phyloP scores from a whole-genome alignment of 2,329 filamentous ascomycete species.

The Dryadomyces quercivorus region DNA sequence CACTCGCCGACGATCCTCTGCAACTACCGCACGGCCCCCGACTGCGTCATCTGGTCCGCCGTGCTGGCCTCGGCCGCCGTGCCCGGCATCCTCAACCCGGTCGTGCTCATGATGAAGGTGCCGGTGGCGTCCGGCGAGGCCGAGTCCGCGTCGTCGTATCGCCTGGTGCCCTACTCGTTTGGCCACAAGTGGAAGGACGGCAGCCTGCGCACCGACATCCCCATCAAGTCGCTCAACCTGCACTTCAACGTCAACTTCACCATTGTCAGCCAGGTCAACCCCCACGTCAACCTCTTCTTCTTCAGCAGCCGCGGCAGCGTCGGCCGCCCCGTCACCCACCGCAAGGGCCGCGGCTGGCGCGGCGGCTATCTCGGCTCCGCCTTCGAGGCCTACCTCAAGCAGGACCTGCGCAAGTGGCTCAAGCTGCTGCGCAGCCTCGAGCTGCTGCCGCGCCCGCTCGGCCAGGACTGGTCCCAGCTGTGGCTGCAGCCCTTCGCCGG shows the following conservation, averaged over 20 bases:
- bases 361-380: constrained; percentile 90
- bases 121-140: constrained; percentile 20
- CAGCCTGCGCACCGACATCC: constrained; percentile 86
- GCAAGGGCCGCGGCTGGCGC: constrained; percentile 86
- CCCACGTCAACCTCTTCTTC: constrained; percentile 97
- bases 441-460: constrained; percentile 75
- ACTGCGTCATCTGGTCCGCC: constrained; percentile 97
- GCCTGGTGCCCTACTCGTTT: constrained; percentile 80
- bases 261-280: constrained; percentile 81
- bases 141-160: constrained; percentile 32
- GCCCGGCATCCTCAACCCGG: constrained; percentile 88
- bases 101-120: constrained; percentile 83
- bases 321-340: constrained; percentile 86
- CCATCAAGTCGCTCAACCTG: constrained; percentile 82
- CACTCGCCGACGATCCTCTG: constrained; percentile 85
- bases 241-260: constrained; percentile 99
- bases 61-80: constrained; percentile 91
- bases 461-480: constrained; percentile 93
- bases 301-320: constrained; percentile 89
- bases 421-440: constrained; percentile 89
- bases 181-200: constrained; percentile 99
- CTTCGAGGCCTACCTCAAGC: constrained; percentile 86
- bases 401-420: constrained; percentile 96
- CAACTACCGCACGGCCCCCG: constrained; percentile 88
- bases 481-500: constrained; percentile 94